Percentiles rank a stretch among this genome's conserved stretches.
These are phyloP conservation scores for Yamadazyma pseudoaaseri DNA, from an alignment of 1,139 yeast genomes.

Conservation along the genomic window DNA sequence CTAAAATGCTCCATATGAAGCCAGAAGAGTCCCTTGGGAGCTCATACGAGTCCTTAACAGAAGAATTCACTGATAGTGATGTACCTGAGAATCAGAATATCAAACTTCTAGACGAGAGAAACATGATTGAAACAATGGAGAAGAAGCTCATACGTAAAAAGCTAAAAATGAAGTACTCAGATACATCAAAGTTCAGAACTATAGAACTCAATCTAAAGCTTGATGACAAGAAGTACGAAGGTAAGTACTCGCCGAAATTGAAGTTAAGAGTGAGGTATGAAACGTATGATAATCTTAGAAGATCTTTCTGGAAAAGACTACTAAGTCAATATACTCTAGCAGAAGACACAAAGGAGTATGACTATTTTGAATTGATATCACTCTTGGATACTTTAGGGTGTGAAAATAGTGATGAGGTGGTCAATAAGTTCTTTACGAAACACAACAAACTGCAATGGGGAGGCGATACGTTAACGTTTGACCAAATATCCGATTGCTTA, in stretches of 20 bases:
- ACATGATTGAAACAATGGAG: constrained; percentile 28
- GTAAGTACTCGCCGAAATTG: constrained; percentile 51
- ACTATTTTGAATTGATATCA: constrained; percentile 54
- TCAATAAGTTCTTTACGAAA: constrained; percentile 42
- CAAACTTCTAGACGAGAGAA: constrained; percentile 27
- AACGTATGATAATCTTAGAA: constrained; percentile 63
- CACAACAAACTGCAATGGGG: constrained; percentile 48
- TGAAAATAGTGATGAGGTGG: constrained; percentile 47
- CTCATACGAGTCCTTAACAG: constrained; percentile 5
- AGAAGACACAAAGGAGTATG: constrained; percentile 28
- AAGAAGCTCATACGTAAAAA: constrained; percentile 28
- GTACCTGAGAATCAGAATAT: constrained; percentile 12
- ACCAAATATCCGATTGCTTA: constrained; percentile 60
- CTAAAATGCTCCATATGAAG: constrained; percentile 6
- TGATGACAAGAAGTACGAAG: constrained; percentile 31
- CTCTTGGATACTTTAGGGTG: constrained; percentile 67
- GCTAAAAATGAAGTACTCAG: constrained; percentile 29
- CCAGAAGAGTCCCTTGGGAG: constrained; percentile 6
- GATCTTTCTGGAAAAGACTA: constrained; percentile 68
- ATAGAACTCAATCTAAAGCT: constrained; percentile 39
- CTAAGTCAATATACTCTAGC: constrained; percentile 47
- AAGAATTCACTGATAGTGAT: constrained; percentile 16
- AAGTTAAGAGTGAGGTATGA: constrained; percentile 64
- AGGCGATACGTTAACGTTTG: constrained; percentile 53
- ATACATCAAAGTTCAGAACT: constrained; percentile 43